Evolutionary conservation across 108 stramenopile genomes (phyloP).

Genomic region (Asterionellopsis glacialis): DNA sequence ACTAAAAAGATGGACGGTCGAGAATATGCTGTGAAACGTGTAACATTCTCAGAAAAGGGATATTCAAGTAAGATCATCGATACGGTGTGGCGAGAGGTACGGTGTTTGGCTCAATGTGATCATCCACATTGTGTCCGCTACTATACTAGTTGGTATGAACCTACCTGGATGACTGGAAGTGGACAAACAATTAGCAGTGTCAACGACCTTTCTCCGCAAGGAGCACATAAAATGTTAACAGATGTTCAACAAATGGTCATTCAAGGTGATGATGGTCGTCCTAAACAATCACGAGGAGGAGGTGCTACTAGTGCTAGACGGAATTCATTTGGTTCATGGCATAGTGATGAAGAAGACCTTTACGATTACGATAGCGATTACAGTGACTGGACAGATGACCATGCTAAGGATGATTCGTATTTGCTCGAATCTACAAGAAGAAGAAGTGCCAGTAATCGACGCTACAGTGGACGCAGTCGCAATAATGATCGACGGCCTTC

Average conservation of each 20-base stretch:
- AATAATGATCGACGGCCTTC: no score
- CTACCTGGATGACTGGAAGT: constrained; percentile 79
- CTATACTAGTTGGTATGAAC: constrained; percentile 91
- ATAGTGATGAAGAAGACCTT: neutral
- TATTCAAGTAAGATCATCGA: constrained; percentile 62
- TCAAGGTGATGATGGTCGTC: neutral
- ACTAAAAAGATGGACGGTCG: constrained; percentile 72
- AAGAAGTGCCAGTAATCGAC: neutral
- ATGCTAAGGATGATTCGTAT: constrained; percentile 11
- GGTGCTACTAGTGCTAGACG: neutral
- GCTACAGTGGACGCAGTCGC: neutral
- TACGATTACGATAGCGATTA: constrained; percentile 4
- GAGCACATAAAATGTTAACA: constrained; percentile 7
- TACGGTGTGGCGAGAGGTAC: constrained; percentile 83
- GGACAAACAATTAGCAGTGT: constrained; percentile 9
- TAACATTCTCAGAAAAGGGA: constrained; percentile 72
- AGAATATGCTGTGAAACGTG: constrained; percentile 79
- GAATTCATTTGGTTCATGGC: constrained; percentile 12
- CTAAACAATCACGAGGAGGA: no score
- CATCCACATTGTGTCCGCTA: constrained; percentile 92
- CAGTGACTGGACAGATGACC: constrained; percentile 12
- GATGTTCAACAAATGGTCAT: constrained; percentile 7
- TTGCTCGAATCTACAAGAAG: neutral
- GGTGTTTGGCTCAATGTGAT: constrained; percentile 78
- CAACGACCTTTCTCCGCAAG: constrained; percentile 11